Percentiles rank a stretch among this genome's conserved stretches.
Conservation (phyloP, 2,329 filamentous ascomycete genomes). For the Cladophialophora exuberans region DNA sequence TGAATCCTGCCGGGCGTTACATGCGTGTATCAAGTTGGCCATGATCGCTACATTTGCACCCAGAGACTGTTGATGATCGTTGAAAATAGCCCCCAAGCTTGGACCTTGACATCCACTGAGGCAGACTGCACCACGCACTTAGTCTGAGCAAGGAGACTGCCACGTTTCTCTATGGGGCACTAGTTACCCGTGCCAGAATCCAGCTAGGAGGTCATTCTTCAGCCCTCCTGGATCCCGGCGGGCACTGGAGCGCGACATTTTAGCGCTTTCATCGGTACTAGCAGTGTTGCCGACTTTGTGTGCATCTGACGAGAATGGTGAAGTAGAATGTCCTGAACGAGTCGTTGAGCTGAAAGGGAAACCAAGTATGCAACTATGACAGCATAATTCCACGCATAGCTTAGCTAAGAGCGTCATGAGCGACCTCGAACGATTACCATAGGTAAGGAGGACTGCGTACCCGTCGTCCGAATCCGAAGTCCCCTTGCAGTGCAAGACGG, state of each 20-base stretch:
- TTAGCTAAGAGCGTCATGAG: too few relatives aligned
- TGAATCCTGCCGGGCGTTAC: not conserved
- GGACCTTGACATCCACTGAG: constrained; percentile 9
- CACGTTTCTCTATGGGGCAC: constrained; percentile 10
- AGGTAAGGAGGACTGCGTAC: not conserved
- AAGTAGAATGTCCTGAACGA: too few relatives aligned
- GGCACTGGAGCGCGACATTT: not conserved
- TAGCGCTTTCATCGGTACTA: not conserved
- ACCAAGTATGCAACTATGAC: too few relatives aligned
- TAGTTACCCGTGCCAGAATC: too few relatives aligned
- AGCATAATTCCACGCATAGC: too few relatives aligned
- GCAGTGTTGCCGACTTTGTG: not conserved
- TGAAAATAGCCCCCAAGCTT: not conserved
- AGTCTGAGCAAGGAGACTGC: not conserved
- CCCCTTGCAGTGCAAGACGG: too few relatives aligned
- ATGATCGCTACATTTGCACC: not conserved
- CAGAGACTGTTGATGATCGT: not conserved
- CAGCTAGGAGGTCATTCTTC: too few relatives aligned
- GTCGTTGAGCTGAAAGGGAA: too few relatives aligned
- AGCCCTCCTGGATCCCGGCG: too few relatives aligned
- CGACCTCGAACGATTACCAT: too few relatives aligned
- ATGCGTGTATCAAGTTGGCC: constrained; percentile 4
- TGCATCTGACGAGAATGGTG: not conserved
- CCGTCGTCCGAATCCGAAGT: too few relatives aligned
- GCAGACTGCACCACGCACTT: not conserved